Evolutionary conservation across 805 yeast genomes (phyloP), one percentile per base, ranked within the genome.

Genomic region (Barnettozyma botsteinii): DNA sequence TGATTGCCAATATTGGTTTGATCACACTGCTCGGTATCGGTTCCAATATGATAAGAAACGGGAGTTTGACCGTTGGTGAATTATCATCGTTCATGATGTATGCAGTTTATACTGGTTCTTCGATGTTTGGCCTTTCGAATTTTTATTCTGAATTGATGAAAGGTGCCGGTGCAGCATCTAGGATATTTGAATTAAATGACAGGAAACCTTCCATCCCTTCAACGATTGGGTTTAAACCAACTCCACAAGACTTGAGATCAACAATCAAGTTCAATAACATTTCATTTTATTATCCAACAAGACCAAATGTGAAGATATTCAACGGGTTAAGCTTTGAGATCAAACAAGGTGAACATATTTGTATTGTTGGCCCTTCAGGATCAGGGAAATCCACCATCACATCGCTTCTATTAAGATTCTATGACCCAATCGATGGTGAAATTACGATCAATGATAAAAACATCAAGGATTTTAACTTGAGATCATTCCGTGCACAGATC

Each of bases 301-400:
- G 98, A 46, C 79, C 79, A 14, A 78, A 84, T 41, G 76, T 80
- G 32, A 61, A 62, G 15, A 81, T 91, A 19, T 87, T 91, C 62
- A 52, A 66, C 3, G 65, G 73, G 18, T 62, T 89, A 40, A 68
- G 75, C 48, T 67, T 91, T 41, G 68, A 64, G 2, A 79, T 91
- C 33, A 59, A 67, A 13, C 78, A 84, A 25, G 97, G 97, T 12
- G 89, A 86, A 50, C 91, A 91, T 52, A 79, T 89, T 13, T 89
- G 97, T 57, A 78, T 91, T 43, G 97, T 89, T 14, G 98, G 98
- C 2, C 96, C 96, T n/a, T 82, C 94, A 25, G 98, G 98, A 2
- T 85, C 95, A 45, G 98, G 98, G 20, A 91, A 91, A 59, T 85
- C 95, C 14, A 89, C 97, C 0, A 76, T 91, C 3, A 73, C 89